Evolutionary conservation across 768 basidiomycete species (phyloP), one percentile per base, ranked within the genome.

Genomic region (Coprinopsis marcescibilis): DNA sequence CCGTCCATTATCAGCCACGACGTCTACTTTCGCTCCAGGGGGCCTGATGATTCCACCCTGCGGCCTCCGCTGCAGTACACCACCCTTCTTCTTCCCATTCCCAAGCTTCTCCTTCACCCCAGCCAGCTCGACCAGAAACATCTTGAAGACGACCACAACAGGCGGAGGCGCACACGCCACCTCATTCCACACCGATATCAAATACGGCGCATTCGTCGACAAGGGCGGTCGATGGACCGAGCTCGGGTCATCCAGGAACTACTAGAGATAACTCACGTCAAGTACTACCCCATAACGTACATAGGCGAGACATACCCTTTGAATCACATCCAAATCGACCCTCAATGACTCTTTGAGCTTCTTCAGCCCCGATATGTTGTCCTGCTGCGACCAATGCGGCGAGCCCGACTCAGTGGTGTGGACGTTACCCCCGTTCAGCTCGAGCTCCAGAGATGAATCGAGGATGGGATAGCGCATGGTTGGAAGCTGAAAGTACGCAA

Each of bases 131-230:
- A 63, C 39, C 4, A 60, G 47, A 39, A 81, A 84, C 1, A 68
- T 75, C 52, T 75, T 80, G 58, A 80, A 80, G 15, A 92, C 67
- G 0, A 76, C 71, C 1, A 75, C 60, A 8, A 87, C 65, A 0
- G 82, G 83, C 12, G 64, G 67, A 1, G 72, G 72, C 2, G 85
- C 82, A 51, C 73, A 70, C 8, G 82, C 50, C 1, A 90, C 70
- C 58, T 92, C 88, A 45, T 85, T 74, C 88, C 89, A 93, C 0
- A 93, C 86, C 0, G 87, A 82, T 11, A 85, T 68, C 23, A 89
- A 70, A 56, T 90, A 88, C 8, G 85, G 85, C 0, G 88, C 83
- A 61, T 92, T 93, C 7, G 83, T 88, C 0, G 83, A 83, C 17
- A 78, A 66, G 3, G 78, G 59, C 1, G 79, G 75, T 1, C 73